A percentile compares a stretch with the other conserved stretches of the same genome.
Conservation (phyloP, 768 basidiomycete genomes). For the Suillus decipiens region DNA sequence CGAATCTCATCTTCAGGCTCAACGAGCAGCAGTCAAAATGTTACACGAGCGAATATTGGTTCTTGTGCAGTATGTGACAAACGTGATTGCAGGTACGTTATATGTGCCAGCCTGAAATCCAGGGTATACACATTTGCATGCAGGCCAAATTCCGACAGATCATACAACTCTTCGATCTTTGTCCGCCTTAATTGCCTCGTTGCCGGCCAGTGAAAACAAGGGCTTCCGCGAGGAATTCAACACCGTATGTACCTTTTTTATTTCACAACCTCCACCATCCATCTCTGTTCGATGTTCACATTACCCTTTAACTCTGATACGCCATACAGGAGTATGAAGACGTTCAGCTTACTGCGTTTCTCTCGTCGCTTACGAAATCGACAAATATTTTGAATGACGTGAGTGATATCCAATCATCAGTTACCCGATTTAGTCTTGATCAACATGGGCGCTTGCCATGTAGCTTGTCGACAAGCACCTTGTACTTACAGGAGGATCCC, state of each 20-base stretch:
- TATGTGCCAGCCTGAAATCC: neutral
- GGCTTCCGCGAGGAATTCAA: slow-evolving; percentile 88
- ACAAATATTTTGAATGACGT: slow-evolving; percentile 89
- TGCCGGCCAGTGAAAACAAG: slow-evolving; percentile 84
- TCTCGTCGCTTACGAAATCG: slow-evolving; percentile 87
- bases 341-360: slow-evolving; percentile 87
- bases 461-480: slow-evolving; percentile 82
- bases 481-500: slow-evolving; percentile 54
- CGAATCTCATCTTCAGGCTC: slow-evolving; percentile 86
- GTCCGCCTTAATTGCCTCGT: slow-evolving; percentile 80
- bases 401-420: slow-evolving; percentile 31
- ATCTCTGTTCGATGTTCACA: slow-evolving; percentile 1
- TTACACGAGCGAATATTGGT: slow-evolving; percentile 87
- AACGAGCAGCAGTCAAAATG: slow-evolving; percentile 96
- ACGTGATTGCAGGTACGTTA: slow-evolving; percentile 67
- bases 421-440: slow-evolving; percentile 2
- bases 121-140: slow-evolving; percentile 6
- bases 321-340: slow-evolving; percentile 86
- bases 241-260: slow-evolving; percentile 52
- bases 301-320: neutral
- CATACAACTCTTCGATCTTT: slow-evolving; percentile 82
- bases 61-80: slow-evolving; percentile 83
- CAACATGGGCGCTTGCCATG: slow-evolving; percentile 15
- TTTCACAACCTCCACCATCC: neutral
- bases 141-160: slow-evolving; percentile 77